Evolutionary conservation across 2,329 filamentous ascomycete species (phyloP).

Genomic region (Colletotrichum coccodes): DNA sequence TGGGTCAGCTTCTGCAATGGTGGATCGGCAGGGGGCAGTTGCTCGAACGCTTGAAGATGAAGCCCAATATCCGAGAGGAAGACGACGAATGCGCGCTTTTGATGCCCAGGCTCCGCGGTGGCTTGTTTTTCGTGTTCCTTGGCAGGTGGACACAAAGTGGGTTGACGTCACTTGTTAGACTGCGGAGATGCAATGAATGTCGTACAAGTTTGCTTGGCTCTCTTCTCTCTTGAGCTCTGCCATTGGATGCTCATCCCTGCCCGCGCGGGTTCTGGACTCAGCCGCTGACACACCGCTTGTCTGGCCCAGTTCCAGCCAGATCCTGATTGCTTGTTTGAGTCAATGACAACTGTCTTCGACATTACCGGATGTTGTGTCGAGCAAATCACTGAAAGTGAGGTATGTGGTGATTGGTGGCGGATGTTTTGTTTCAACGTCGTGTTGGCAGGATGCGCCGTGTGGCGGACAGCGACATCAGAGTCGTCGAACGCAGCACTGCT

Average conservation of each 20-base stretch:
- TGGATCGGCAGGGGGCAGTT: neutral
- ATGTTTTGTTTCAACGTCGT: neutral
- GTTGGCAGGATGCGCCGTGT: neutral
- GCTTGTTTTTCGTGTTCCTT: slow-evolving; percentile 3
- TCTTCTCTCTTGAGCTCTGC: neutral
- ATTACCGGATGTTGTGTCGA: neutral
- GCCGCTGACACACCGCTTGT: slow-evolving; percentile 20
- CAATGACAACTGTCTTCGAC: slow-evolving; percentile 3
- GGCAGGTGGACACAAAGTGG: slow-evolving; percentile 2
- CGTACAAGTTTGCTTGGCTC: neutral
- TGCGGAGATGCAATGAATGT: neutral
- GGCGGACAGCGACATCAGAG: neutral
- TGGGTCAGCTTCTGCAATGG: neutral
- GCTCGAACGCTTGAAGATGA: neutral
- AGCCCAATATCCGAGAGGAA: neutral
- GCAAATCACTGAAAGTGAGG: neutral
- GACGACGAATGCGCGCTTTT: neutral
- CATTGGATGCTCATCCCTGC: slow-evolving; percentile 5
- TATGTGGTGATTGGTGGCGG: neutral
- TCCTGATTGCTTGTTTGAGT: neutral
- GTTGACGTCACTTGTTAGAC: slow-evolving; percentile 9
- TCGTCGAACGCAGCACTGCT: neutral
- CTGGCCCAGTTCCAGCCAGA: neutral
- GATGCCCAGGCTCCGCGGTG: slow-evolving; percentile 4
- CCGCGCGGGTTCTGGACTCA: slow-evolving; percentile 9